Conservation (phyloP, 75 land plant species). For the Gnetum montanum region DNA sequence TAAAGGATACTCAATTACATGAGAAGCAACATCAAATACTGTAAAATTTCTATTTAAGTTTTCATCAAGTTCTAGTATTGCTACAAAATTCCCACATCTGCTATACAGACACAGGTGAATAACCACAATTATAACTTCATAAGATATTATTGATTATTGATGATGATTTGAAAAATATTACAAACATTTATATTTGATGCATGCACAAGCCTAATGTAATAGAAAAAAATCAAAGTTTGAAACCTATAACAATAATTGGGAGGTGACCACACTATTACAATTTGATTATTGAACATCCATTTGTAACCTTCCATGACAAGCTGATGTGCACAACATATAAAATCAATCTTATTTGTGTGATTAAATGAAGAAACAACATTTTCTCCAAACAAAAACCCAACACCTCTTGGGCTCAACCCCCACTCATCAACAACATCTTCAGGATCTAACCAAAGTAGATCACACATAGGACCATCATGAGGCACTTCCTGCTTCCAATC, state of each 20-base stretch:
- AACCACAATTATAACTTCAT: too few relatives aligned
- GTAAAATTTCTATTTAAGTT: constrained; percentile 76
- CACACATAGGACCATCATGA: constrained; percentile 99
- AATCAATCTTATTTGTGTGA: constrained; percentile 83
- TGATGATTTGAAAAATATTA: too few relatives aligned
- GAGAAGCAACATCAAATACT: constrained; percentile 99
- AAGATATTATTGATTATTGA: too few relatives aligned
- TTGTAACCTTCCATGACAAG: constrained; percentile 99
- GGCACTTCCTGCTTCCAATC: constrained; percentile 99
- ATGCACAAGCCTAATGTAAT: too few relatives aligned
- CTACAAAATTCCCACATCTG: constrained; percentile 99
- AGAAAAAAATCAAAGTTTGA: constrained; percentile 1
- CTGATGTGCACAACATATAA: constrained; percentile 97
- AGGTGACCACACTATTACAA: constrained; percentile 99
- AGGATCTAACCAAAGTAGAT: constrained; percentile 98
- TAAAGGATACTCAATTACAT: constrained; percentile 21
- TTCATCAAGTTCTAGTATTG: constrained; percentile 93
- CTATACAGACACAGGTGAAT: not conserved
- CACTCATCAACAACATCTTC: constrained; percentile 95
- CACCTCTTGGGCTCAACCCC: constrained; percentile 98
- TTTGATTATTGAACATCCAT: constrained; percentile 97
- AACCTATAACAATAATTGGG: constrained; percentile 99
- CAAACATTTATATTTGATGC: too few relatives aligned
- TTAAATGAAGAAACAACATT: constrained; percentile 80
- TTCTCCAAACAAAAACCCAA: constrained; percentile 93